Evolutionary conservation across 371 early-diverging fungal genomes (phyloP), one percentile per base, ranked within the genome.

Genomic region (Saksenaea oblongispora): DNA sequence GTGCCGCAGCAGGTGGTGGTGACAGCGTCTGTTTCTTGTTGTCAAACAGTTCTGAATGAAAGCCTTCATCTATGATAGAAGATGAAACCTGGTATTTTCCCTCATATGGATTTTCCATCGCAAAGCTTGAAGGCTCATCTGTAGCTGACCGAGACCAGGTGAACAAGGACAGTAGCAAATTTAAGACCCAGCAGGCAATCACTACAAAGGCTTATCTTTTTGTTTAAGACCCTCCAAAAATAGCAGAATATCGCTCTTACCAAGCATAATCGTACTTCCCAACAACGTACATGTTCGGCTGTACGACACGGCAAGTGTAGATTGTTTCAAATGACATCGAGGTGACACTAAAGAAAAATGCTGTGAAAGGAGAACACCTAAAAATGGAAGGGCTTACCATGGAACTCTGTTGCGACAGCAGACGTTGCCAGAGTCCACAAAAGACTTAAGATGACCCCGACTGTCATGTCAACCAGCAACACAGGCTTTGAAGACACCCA

Each of bases 371-470:
- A 24, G 14, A 35, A 53, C 17, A 0, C 22, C n/a, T 3, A 54
- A 28, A 10, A 34, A 4, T n/a, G 17, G 0, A 17, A 24, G 14
- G 34, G 18, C 55, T 58, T 66, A 76, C 72, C 63, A 26, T 69
- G 31, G 47, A 59, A 69, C 8, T 64, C 67, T 1, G 63, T 63
- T 56, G 56, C 34, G 34, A 69, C 55, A 3, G 73, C 47, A 1
- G 57, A 56, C 18, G 70, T 58, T 3, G 70, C 65, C 9, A 71
- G 36, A 5, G 69, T 59, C 76, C 76, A 73, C 3, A 76, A 56
- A 18, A 63, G 59, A 31, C 73, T 56, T 31, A 73, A 47, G 41
- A 70, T 17, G 24, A 76, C 47, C 2, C 71, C 61, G 1, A 65
- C 47, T 1, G 54, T 42, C 22, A 73, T 59, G 41, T 76, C 70